A percentile compares a stretch with the other conserved stretches of the same genome.
These are phyloP conservation scores for Macrophomina tecta DNA, from an alignment of 2,329 filamentous ascomycete genomes.

Conservation along the genomic window DNA sequence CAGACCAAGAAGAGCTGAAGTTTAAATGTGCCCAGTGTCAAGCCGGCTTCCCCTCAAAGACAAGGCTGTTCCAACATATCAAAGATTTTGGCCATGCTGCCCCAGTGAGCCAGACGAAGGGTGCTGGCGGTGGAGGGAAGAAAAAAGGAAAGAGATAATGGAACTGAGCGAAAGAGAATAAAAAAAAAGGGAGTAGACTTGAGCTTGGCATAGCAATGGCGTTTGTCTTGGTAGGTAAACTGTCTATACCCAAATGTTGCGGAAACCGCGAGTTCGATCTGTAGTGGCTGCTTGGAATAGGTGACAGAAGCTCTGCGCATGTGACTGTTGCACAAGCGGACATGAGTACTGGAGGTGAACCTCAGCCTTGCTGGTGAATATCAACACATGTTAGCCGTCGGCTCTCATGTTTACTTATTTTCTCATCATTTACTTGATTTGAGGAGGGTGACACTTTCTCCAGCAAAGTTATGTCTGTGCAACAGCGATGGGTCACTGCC, in stretches of 20 bases:
- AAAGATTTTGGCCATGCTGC: slow-evolving; percentile 70
- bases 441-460: too few species aligned
- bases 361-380: too few species aligned
- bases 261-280: not conserved
- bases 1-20: slow-evolving; percentile 44
- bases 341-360: too few species aligned
- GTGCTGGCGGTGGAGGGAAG: slow-evolving; percentile 29
- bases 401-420: too few species aligned
- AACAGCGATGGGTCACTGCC: too few species aligned
- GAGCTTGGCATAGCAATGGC: slow-evolving; percentile 10
- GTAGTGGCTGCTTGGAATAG: not conserved
- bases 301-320: too few species aligned
- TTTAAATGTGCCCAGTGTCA: slow-evolving; percentile 80
- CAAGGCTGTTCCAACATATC: slow-evolving; percentile 76
- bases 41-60: slow-evolving; percentile 76
- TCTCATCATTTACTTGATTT: too few species aligned
- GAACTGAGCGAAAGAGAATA: not conserved
- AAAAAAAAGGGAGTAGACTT: not conserved
- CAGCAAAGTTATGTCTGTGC: too few species aligned
- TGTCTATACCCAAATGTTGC: slow-evolving; percentile 9
- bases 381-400: too few species aligned
- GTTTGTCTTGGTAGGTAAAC: slow-evolving; percentile 6
- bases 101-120: slow-evolving; percentile 38
- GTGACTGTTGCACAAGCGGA: not conserved
- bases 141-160: slow-evolving; percentile 33